Percentiles rank a stretch among this genome's conserved stretches.
phyloP scores from a whole-genome alignment of 352 stramenopile genomes.

The Phytophthora fragariaefolia region DNA sequence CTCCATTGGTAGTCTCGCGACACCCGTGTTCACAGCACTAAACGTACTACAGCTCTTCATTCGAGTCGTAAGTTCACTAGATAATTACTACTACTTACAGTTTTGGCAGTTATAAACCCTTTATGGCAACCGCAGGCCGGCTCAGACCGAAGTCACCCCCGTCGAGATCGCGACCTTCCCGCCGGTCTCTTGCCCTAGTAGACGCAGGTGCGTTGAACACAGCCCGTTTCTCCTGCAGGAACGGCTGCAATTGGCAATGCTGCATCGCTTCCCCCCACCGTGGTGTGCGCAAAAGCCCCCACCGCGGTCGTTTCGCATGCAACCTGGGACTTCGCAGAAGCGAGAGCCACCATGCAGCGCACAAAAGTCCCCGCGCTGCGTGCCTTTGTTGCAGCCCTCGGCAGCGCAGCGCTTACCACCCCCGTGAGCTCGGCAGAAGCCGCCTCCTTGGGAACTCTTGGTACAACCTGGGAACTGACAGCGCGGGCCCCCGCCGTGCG shows the following conservation, averaged over 20 bases:
- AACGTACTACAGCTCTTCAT: conserved; percentile 16
- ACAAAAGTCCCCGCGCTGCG: conserved; percentile 85
- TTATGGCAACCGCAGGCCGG: background rate
- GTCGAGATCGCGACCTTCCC: conserved; percentile 9
- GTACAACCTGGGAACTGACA: conserved; percentile 71
- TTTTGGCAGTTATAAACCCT: conserved; percentile 7
- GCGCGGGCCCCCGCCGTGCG: conserved; percentile 78
- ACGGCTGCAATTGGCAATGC: conserved; percentile 64
- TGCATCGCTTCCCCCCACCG: conserved; percentile 81
- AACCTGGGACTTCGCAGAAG: conserved; percentile 75
- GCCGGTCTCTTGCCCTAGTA: conserved; percentile 22
- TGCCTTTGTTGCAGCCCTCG: conserved; percentile 86
- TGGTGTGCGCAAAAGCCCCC: conserved; percentile 73
- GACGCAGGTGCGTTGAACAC: conserved; percentile 71
- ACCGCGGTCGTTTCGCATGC: conserved; percentile 83
- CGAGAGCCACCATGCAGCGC: conserved; percentile 82
- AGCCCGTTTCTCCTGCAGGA: conserved; percentile 76
- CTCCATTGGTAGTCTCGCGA: too few relatives aligned
- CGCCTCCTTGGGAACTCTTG: conserved; percentile 74
- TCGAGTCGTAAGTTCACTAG: conserved; percentile 11
- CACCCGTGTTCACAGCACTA: conserved; percentile 5
- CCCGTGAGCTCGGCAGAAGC: conserved; percentile 82
- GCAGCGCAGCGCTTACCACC: conserved; percentile 85
- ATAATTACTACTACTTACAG: conserved; percentile 32
- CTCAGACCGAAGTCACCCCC: conserved; percentile 16